A percentile compares a stretch with the other conserved stretches of the same genome.
These are phyloP conservation scores for Murraya paniculata DNA, from an alignment of 345 rosid genomes.

Conservation along the genomic window DNA sequence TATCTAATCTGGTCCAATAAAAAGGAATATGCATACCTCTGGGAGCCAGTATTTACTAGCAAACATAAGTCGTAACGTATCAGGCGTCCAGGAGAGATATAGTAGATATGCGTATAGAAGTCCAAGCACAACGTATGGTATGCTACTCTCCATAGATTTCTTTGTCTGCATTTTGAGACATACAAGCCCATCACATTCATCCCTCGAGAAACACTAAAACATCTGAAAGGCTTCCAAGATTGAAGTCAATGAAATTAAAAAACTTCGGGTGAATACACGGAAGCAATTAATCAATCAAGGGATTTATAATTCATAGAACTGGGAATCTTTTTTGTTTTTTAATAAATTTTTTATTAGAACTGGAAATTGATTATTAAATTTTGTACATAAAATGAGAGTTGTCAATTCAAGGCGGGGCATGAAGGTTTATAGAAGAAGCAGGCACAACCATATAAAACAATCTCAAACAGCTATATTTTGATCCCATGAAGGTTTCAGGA, in stretches of 20 bases:
- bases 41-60: conserved; percentile 77
- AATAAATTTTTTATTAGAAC: neutral
- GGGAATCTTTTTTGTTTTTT: neutral
- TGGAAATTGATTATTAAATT: neutral
- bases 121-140: conserved; percentile 68
- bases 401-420: neutral
- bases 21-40: conserved; percentile 47
- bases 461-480: neutral
- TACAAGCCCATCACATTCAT: neutral
- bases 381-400: neutral
- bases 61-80: conserved; percentile 60
- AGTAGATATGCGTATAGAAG: conserved; percentile 65
- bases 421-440: neutral
- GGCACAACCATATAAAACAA: neutral
- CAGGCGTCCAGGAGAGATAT: conserved; percentile 91
- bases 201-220: neutral
- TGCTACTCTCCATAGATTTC: conserved; percentile 67
- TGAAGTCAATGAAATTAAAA: neutral
- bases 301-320: neutral
- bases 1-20: neutral
- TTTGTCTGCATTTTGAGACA: conserved; percentile 52
- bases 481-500: neutral
- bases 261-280: neutral
- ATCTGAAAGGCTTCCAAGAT: neutral
- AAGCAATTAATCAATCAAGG: neutral